These are phyloP conservation scores for Baorangia bicolor DNA, from an alignment of 768 basidiomycete species.

Conservation along the genomic window DNA sequence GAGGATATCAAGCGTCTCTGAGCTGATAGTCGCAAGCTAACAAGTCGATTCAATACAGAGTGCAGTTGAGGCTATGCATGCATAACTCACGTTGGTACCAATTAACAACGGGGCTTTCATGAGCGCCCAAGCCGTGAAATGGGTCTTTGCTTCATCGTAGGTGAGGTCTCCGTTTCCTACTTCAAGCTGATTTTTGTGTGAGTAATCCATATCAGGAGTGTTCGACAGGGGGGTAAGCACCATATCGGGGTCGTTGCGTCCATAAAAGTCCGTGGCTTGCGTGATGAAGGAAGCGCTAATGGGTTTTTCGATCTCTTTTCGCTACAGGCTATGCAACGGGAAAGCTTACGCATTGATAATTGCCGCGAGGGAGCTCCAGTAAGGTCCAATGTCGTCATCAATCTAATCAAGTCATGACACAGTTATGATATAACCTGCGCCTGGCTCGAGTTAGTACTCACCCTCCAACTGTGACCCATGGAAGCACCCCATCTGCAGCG, in stretches of 20 bases:
- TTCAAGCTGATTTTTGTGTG: constrained; percentile 43
- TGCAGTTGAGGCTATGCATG: neutral
- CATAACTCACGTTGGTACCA: constrained; percentile 49
- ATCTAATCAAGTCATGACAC: constrained; percentile 8
- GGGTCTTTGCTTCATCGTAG: constrained; percentile 62
- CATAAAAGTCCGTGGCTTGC: constrained; percentile 61
- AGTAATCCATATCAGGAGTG: neutral
- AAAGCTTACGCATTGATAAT: constrained; percentile 53
- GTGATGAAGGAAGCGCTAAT: constrained; percentile 62
- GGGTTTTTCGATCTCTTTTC: neutral
- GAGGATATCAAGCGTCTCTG: constrained; percentile 52
- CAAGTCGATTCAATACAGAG: neutral
- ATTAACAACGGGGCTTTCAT: constrained; percentile 67
- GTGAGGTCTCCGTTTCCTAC: constrained; percentile 62
- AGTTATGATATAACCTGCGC: neutral
- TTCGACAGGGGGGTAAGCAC: constrained; percentile 28
- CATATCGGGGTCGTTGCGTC: constrained; percentile 66
- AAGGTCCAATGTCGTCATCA: constrained; percentile 29
- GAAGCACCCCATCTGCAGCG: constrained; percentile 36
- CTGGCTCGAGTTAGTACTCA: constrained; percentile 17
- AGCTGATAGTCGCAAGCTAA: constrained; percentile 50
- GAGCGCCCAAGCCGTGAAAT: constrained; percentile 70
- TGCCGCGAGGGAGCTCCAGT: constrained; percentile 50
- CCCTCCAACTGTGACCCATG: constrained; percentile 43
- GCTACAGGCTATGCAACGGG: neutral